These are phyloP conservation scores for Funneliformis geosporum DNA, from an alignment of 192 early-diverging fungal species.

Conservation along the genomic window DNA sequence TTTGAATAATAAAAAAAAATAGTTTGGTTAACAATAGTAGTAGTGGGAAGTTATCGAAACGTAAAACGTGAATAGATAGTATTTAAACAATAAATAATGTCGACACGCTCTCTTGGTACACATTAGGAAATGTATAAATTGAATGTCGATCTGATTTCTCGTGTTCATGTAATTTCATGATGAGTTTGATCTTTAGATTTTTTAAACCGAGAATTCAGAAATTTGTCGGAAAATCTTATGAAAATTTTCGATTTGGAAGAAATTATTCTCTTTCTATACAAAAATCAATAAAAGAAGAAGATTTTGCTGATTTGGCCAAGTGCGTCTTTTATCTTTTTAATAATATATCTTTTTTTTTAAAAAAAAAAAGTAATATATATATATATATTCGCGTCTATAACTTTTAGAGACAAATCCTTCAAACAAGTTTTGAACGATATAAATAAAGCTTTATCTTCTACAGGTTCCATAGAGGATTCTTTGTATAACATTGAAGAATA, in stretches of 20 bases:
- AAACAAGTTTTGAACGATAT: conserved; percentile 3
- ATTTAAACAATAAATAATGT: neutral
- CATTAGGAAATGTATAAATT: neutral
- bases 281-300: neutral
- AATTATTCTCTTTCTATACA: neutral
- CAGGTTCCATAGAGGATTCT: neutral
- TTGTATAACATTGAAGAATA: neutral
- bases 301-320: neutral
- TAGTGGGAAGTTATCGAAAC: neutral
- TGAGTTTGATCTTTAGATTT: neutral
- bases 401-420: neutral
- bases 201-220: neutral
- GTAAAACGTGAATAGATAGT: neutral
- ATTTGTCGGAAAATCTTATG: neutral
- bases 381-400: neutral
- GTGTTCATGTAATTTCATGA: neutral
- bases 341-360: too few species aligned
- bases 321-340: neutral
- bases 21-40: neutral
- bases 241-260: neutral
- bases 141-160: too few species aligned
- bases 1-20: neutral
- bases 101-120: neutral
- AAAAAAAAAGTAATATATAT: too few species aligned
- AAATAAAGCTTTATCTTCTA: neutral